These are phyloP conservation scores for Ensete ventricosum DNA, from an alignment of 176 grass and related monocot genomes.

Conservation along the genomic window DNA sequence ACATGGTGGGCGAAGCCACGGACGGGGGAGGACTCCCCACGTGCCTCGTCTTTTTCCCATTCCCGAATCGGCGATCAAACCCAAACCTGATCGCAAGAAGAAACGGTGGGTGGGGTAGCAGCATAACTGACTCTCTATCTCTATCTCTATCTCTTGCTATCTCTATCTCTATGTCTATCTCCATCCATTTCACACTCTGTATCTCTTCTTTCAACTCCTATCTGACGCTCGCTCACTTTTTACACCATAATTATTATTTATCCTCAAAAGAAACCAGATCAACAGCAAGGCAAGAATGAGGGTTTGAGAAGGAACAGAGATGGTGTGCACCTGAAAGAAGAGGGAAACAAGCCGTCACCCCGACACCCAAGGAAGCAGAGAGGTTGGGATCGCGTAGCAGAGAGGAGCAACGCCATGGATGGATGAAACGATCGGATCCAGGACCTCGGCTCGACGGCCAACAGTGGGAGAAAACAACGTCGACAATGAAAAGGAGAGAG, in stretches of 20 bases:
- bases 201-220: not conserved
- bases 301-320: not conserved
- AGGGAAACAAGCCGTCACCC: not conserved
- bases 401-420: slow-evolving; percentile 7
- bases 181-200: not conserved
- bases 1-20: slow-evolving; percentile 33
- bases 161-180: not conserved
- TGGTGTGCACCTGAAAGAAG: slow-evolving; percentile 13
- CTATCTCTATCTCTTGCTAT: not conserved
- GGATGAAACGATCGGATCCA: not conserved
- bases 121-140: slow-evolving; percentile 11
- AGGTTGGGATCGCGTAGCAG: not conserved
- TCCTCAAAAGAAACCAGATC: not conserved
- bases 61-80: slow-evolving; percentile 30
- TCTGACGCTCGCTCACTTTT: not conserved
- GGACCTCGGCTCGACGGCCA: not conserved
- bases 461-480: not conserved
- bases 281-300: not conserved
- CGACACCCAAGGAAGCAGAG: not conserved
- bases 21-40: slow-evolving; percentile 31
- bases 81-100: slow-evolving; percentile 35
- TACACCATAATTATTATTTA: not conserved
- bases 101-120: slow-evolving; percentile 29
- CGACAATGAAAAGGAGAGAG: not conserved
- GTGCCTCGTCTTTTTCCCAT: slow-evolving; percentile 33